phyloP scores from a whole-genome alignment of 257 asterid species.

The Solanum neorickii region DNA sequence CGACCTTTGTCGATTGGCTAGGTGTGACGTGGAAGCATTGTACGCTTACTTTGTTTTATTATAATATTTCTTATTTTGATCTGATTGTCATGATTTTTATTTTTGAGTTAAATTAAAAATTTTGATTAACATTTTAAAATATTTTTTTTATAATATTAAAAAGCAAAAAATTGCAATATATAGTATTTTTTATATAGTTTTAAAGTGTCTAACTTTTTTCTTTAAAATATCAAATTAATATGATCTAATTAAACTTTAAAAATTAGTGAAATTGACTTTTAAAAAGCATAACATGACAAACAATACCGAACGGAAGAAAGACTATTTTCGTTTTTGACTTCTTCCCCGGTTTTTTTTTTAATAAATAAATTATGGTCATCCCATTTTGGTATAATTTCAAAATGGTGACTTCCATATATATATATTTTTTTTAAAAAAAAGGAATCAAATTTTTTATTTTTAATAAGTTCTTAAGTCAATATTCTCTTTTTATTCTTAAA shows the following conservation, averaged over 20 bases:
- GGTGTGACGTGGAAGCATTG: background rate
- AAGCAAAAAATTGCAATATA: no score
- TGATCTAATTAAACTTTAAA: no score
- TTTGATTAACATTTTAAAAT: no score
- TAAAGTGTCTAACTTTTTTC: fast-evolving
- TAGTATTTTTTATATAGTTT: no score
- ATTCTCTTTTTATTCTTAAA: background rate
- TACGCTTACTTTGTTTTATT: background rate
- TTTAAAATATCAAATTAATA: no score
- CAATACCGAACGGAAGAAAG: no score
- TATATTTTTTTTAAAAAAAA: background rate
- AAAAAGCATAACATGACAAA: fast-evolving
- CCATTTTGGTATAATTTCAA: background rate
- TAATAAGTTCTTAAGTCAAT: background rate
- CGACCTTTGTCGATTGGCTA: background rate
- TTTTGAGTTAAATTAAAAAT: no score
- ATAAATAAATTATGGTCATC: background rate
- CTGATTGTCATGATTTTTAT: no score
- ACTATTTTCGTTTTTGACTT: background rate
- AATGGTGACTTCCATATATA: background rate
- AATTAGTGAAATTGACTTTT: no score
- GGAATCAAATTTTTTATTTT: background rate
- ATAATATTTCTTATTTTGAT: no score
- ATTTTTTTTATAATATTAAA: no score
- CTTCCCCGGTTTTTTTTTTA: background rate